Base-by-base conservation (phyloP, 371 early-diverging fungal species). In the Mucor velutinosus region DNA sequence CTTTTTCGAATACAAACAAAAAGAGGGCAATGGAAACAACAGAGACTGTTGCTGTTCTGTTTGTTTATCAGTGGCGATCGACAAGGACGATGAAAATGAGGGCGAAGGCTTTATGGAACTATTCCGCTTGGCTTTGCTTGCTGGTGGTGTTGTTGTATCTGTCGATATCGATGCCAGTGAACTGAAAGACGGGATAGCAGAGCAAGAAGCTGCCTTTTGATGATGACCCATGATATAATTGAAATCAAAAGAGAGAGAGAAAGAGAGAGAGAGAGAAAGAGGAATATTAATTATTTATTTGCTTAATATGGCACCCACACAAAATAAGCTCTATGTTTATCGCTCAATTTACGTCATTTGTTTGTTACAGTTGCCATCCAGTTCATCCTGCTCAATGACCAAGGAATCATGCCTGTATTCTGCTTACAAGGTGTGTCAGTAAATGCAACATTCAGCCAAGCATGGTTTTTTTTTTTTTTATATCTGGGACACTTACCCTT, bases 1-100 rank as follows among this genome's bases (percentile, higher is more conserved):
- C 19, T 45, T 30, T 25, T 64, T 66, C 7, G 74, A 74, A 67
- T 70, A 74, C 17, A 74, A 32, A 51, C 74, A 74, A 51, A 70
- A 63, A 2, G 74, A 70, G 5, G 74, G 74, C 32, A 69, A 51
- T 19, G 69, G 64, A 12, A 73, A 60, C 12, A 33, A 15, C 15
- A 11, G 12, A 14, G 47, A 55, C 55, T 25, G 55, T 17, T 29
- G 55, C 17, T 15, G 55, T 15, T 55, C 29, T 55, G 29, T 55
- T 55, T 25, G 29, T 55, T 55, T 55, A 14, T 25, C 25, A 25
- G 17, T 25, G 11, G 47, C 4, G 41, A 41, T 41, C 41, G 41
- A n/a, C 47, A 21, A 47, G n/a, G 47, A 47, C 47, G 47, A 47
- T 10, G 47, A 47, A 47, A 47, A 19, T 3, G 47, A 47, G 11